A percentile compares a stretch with the other conserved stretches of the same genome.
Evolutionary conservation across 1,139 yeast species (phyloP).

Genomic region (Candida freyschussii): DNA sequence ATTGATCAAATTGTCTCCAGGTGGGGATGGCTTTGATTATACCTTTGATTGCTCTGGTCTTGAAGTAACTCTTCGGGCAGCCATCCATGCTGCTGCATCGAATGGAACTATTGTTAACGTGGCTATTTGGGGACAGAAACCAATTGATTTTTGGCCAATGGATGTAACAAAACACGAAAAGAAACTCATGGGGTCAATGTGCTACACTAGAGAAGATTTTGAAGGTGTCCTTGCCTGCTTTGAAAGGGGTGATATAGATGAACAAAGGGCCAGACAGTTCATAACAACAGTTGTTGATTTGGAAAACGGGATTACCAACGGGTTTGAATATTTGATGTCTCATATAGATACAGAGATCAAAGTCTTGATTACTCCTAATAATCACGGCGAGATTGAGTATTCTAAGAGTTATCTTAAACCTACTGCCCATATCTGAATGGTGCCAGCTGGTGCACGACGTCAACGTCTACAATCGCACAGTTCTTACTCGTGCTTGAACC

Average conservation of each 20-base stretch:
- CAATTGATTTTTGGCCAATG: slow-evolving; percentile 42
- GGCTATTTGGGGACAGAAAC: slow-evolving; percentile 45
- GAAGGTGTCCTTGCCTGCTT: slow-evolving; percentile 43
- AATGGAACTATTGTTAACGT: slow-evolving; percentile 48
- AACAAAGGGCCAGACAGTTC: slow-evolving; percentile 34
- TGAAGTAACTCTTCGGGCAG: slow-evolving; percentile 39
- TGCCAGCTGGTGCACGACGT: no score
- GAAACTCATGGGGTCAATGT: slow-evolving; percentile 43
- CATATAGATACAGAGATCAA: slow-evolving; percentile 45
- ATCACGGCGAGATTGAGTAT: slow-evolving; percentile 25
- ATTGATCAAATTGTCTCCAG: slow-evolving; percentile 31
- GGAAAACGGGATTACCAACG: slow-evolving; percentile 40
- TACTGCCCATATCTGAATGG: slow-evolving; percentile 5
- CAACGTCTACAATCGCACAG: no score
- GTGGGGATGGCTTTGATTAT: slow-evolving; percentile 40
- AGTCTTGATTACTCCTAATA: slow-evolving; percentile 35
- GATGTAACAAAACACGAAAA: slow-evolving; percentile 41
- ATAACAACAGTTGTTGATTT: slow-evolving; percentile 41
- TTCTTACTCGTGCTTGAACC: no score
- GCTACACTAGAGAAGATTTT: slow-evolving; percentile 43
- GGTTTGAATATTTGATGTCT: slow-evolving; percentile 38
- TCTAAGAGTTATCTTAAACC: slow-evolving; percentile 14
- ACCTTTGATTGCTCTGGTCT: slow-evolving; percentile 50
- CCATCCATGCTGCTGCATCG: slow-evolving; percentile 36
- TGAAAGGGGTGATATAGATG: slow-evolving; percentile 36